Percentiles rank a stretch among this genome's conserved stretches.
Evolutionary conservation across 2,329 filamentous ascomycete genomes (phyloP).

Genomic region (Ophiocordyceps australis): DNA sequence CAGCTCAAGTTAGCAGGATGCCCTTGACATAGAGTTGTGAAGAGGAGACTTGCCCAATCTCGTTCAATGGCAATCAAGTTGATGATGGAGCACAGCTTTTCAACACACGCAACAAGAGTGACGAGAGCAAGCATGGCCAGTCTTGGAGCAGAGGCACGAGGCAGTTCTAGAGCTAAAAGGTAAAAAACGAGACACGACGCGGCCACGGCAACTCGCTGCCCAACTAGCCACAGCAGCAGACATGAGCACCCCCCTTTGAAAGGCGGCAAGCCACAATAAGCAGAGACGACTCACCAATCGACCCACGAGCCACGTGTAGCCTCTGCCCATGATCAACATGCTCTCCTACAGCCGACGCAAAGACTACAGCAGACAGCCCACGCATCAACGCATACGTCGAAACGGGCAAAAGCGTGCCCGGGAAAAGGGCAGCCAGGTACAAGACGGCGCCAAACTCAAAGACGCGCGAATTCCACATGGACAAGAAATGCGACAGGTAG

Average conservation of each 20-base stretch:
- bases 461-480: slow-evolving; percentile 44
- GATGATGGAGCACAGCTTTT: slow-evolving; percentile 46
- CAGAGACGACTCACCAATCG: slow-evolving; percentile 17
- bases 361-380: slow-evolving; percentile 33
- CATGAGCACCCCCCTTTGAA: too few species aligned
- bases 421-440: slow-evolving; percentile 36
- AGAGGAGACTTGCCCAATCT: slow-evolving; percentile 41
- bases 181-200: slow-evolving; percentile 27
- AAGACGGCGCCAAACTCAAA: slow-evolving; percentile 46
- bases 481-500: slow-evolving; percentile 42
- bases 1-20: too few species aligned
- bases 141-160: slow-evolving; percentile 1
- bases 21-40: too few species aligned
- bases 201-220: slow-evolving; percentile 24
- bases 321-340: slow-evolving; percentile 38
- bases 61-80: slow-evolving; percentile 53
- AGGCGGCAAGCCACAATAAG: too few species aligned
- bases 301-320: slow-evolving; percentile 28
- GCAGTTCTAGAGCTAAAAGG: slow-evolving; percentile 5
- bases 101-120: slow-evolving; percentile 41
- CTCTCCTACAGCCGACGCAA: slow-evolving; percentile 39
- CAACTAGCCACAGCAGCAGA: slow-evolving; percentile 6
- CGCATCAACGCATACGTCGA: slow-evolving; percentile 52
- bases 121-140: slow-evolving; percentile 13
- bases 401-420: slow-evolving; percentile 42